Evolutionary conservation across 139 green algal genomes (phyloP).

Genomic region (Chlorella ohadii): DNA sequence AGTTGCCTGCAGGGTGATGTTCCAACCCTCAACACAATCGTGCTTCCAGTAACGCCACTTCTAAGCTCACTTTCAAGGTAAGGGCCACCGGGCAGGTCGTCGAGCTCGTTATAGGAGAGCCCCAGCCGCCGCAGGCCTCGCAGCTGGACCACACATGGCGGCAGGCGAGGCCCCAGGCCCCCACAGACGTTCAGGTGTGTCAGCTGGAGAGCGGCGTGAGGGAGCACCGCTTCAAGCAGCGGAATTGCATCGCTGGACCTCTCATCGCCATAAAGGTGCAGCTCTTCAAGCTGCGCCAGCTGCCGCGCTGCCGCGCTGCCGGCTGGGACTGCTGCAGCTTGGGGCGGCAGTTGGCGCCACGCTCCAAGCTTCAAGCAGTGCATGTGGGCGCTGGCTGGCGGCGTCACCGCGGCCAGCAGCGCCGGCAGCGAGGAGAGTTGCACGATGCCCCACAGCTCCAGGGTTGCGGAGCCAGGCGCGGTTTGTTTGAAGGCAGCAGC

Average conservation of each 20-base stretch:
- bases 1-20: too few relatives aligned
- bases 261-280: too few relatives aligned
- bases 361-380: background rate
- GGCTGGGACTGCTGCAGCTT: background rate
- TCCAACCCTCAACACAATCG: too few relatives aligned
- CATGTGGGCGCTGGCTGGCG: background rate
- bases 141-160: background rate
- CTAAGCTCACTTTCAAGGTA: background rate
- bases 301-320: background rate
- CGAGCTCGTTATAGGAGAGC: background rate
- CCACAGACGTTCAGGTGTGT: background rate
- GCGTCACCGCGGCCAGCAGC: background rate
- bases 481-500: too few relatives aligned
- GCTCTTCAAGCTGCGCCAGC: too few relatives aligned
- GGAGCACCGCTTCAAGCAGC: background rate
- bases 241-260: background rate
- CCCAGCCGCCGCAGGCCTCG: background rate
- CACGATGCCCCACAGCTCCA: background rate
- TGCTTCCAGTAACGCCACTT: too few relatives aligned
- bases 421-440: background rate
- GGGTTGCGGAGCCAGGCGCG: too few relatives aligned
- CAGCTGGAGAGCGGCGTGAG: background rate
- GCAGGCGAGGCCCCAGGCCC: background rate
- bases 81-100: background rate
- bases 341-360: too few relatives aligned